These are phyloP conservation scores for Hypomyces perniciosus DNA, from an alignment of 2,329 filamentous ascomycete genomes.

Conservation along the genomic window DNA sequence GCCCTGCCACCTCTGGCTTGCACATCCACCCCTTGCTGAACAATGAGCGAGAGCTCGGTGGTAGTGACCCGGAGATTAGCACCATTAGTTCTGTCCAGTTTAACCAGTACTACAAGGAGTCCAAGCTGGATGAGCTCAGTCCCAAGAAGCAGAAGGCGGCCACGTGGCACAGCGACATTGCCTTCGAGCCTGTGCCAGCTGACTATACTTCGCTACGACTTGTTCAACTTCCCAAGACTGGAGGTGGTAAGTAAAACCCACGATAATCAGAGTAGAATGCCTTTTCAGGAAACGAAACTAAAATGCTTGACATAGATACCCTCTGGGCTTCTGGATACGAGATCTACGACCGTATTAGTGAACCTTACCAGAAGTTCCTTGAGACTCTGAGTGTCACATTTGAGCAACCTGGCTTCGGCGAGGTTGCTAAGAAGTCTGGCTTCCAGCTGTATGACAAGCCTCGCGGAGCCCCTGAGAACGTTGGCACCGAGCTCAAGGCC, in stretches of 20 bases:
- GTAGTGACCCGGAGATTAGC: slow-evolving; percentile 55
- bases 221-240: slow-evolving; percentile 47
- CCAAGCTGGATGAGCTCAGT: slow-evolving; percentile 9
- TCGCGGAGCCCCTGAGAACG: slow-evolving; percentile 46
- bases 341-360: slow-evolving; percentile 57
- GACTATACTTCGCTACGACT: slow-evolving; percentile 57
- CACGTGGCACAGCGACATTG: slow-evolving; percentile 59
- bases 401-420: slow-evolving; percentile 44
- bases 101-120: slow-evolving; percentile 41
- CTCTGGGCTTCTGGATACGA: slow-evolving; percentile 65
- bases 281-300: neutral
- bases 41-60: slow-evolving; percentile 46
- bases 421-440: slow-evolving; percentile 38
- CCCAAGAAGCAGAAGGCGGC: slow-evolving; percentile 40
- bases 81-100: slow-evolving; percentile 54
- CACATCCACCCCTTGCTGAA: slow-evolving; percentile 57
- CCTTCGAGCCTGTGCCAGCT: slow-evolving; percentile 57
- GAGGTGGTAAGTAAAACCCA: slow-evolving; percentile 38
- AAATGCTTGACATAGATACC: slow-evolving; percentile 37
- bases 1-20: slow-evolving; percentile 48
- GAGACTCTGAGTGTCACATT: slow-evolving; percentile 52
- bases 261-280: neutral
- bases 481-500: slow-evolving; percentile 41
- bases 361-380: slow-evolving; percentile 50
- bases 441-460: slow-evolving; percentile 40